These are phyloP conservation scores for Carex scoparia DNA, from an alignment of 176 grass and related monocot species.

Conservation along the genomic window DNA sequence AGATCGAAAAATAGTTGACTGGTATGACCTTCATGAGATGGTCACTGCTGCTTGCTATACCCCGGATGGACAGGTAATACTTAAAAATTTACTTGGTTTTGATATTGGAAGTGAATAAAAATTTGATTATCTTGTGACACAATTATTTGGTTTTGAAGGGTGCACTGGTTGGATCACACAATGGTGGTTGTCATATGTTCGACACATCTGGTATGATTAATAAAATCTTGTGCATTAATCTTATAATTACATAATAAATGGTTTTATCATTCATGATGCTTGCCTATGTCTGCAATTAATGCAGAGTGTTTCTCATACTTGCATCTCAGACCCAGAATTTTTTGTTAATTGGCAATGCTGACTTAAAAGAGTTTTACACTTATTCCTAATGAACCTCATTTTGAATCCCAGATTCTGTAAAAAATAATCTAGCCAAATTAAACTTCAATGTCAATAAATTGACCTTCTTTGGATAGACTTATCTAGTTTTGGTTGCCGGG, in stretches of 20 bases:
- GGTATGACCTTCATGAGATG: constrained; percentile 99
- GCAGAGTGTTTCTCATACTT: not conserved
- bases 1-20: constrained; percentile 91
- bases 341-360: not conserved
- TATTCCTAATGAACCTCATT: not conserved
- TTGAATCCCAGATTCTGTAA: too few species aligned
- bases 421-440: not conserved
- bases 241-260: not conserved
- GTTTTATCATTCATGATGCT: not conserved
- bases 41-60: constrained; percentile 92
- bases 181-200: constrained; percentile 89
- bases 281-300: not conserved
- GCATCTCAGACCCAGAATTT: not conserved
- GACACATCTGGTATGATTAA: constrained; percentile 78
- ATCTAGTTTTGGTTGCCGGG: not conserved
- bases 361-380: not conserved
- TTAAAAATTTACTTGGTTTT: constrained; percentile 1
- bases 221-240: not conserved
- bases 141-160: constrained; percentile 51
- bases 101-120: constrained; percentile 7
- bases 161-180: constrained; percentile 93
- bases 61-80: constrained; percentile 72
- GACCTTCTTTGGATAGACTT: too few species aligned
- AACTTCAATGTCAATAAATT: too few species aligned
- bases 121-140: constrained; percentile 27